Evolutionary conservation across 1,284 basidiomycete species (phyloP).

Genomic region (Fomitiporia mediterranea): DNA sequence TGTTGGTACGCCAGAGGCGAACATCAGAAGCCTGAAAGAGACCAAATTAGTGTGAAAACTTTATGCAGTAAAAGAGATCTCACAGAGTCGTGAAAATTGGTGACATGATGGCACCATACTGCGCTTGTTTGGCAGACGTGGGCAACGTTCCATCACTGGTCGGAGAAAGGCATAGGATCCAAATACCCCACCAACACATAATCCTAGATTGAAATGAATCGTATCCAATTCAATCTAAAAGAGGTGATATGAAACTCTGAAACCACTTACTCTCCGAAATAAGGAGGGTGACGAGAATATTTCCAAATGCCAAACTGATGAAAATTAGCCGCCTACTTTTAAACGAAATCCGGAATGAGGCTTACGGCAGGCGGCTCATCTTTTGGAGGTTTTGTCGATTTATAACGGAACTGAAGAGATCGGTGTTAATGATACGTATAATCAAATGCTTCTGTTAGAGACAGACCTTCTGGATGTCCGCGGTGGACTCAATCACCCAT

Average conservation of each 20-base stretch:
- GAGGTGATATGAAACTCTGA: background rate
- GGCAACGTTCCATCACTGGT: constrained; percentile 42
- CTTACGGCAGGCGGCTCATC: constrained; percentile 46
- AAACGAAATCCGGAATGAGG: background rate
- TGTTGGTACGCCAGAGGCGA: constrained; percentile 66
- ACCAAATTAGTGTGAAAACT: background rate
- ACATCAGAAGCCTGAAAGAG: constrained; percentile 50
- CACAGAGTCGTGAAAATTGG: constrained; percentile 65
- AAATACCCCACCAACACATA: constrained; percentile 71
- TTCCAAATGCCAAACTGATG: constrained; percentile 47
- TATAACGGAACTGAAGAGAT: constrained; percentile 46
- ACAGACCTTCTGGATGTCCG: constrained; percentile 62
- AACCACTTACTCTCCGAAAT: constrained; percentile 64
- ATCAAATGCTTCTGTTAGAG: background rate
- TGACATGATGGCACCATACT: constrained; percentile 55
- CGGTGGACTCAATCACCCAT: constrained; percentile 53
- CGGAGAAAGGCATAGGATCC: constrained; percentile 58
- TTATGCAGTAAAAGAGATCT: constrained; percentile 25
- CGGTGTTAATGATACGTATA: background rate
- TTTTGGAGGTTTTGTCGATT: constrained; percentile 48
- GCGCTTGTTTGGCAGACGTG: constrained; percentile 44
- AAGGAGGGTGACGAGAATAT: constrained; percentile 69
- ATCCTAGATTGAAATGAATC: constrained; percentile 47
- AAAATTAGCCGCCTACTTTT: background rate
- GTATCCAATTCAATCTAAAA: too few relatives aligned